Evolutionary conservation across 805 yeast species (phyloP), one percentile per base, ranked within the genome.

Genomic region (Scheffersomyces stipitis): DNA sequence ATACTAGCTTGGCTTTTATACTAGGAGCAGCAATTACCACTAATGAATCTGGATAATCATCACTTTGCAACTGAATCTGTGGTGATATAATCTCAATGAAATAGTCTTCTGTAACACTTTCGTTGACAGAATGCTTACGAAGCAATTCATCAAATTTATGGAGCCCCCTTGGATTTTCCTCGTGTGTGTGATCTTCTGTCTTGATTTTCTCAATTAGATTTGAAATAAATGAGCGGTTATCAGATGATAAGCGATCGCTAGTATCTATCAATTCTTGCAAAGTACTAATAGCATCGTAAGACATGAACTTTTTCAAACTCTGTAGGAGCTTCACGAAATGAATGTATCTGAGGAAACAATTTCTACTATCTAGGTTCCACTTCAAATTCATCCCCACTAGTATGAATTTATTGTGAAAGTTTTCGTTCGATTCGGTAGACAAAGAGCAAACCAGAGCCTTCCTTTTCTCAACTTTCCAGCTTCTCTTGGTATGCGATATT

Each of bases 1-100:
- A 73, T n/a, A 87, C 60, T 7, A 85, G 76, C 42, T 84, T 80
- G 18, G 82, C 56, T 48, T 84, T 83, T 36, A 90, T 78, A 28
- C 66, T 69, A 8, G 91, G 93, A 0, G 96, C 77, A 2, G 85
- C 75, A n/a, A 90, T 69, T 23, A 89, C 57, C 9, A 88, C 69
- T 34, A 86, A 77, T 2, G 84, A 66, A 29, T 77, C 79, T 3
- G 66, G 61, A 14, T 46, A 45, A 18, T 64, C 71, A 8, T 62
- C 61, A 30, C 69, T 56, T 38, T 65, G 69, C 9, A 69, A 45
- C 41, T 69, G 75, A 30, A 69, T 69, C 38, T 69, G 75, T 1
- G 75, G 74, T 0, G 71, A 64, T 1, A 67, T 51, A 6, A 69
- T 56, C 26, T 66, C 70, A 23, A 69, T 52, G 33, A 58, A 42